Evolutionary conservation across 352 stramenopile genomes (phyloP), one percentile per base, ranked within the genome.

Genomic region (Phytophthora sp.): DNA sequence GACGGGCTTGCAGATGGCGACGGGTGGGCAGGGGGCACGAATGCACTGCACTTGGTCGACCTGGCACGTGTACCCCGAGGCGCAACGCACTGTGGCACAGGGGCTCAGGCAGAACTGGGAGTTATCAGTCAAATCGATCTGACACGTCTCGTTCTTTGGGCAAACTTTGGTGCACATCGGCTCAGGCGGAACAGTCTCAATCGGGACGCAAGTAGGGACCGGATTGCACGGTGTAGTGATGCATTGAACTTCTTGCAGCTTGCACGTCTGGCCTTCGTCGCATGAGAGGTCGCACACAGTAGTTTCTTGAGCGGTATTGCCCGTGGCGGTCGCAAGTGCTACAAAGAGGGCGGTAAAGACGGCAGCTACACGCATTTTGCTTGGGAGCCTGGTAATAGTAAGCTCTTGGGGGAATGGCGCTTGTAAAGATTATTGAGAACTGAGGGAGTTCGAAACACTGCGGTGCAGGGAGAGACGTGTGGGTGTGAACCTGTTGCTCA

Each of bases 21-120:
- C 23, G 13, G 60, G 60, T 11, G 53, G 66, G 39, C 66, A 74
- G 5, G 59, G 66, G 8, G 66, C 38, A 23, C 31, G 52, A 15
- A 70, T 66, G 39, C 66, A 74, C 44, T 74, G 59, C 15, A 66
- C 66, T 57, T 71, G 46, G 29, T 74, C 33, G 18, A 69, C 33
- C 7, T 63, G 18, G 41, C 66, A 74, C 3, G 53, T 66, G 21
- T 44, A 54, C 11, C 66, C 66, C 7, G 39, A 50, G 23, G 27
- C 27, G 33, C 66, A 74, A 27, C 49, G 66, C 33, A 67, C 47
- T 4, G 61, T 46, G 11, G 66, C 46, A 38, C 66, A 74, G 2
- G 61, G 66, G 5, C 21, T 71, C 27, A 63, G 16, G 60, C 66
- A 74, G 54, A 41, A 66, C 49, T 66, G 52, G 18, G 60, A 57